Evolutionary conservation across 306 rosid genomes (phyloP).

Genomic region (Malus asiatica): DNA sequence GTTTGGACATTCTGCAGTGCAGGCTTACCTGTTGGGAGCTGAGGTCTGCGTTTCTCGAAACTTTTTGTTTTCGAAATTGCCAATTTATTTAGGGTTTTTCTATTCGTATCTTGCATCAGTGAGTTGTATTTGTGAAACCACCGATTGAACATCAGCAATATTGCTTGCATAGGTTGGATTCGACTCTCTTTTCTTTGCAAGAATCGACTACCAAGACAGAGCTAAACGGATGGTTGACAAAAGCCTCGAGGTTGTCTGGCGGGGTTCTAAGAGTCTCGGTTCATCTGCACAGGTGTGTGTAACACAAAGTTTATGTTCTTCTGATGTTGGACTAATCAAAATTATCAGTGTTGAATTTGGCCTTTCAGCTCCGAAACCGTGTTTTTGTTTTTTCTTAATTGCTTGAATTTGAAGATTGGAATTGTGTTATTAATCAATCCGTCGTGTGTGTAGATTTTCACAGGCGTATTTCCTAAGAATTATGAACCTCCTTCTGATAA

Average conservation of each 20-base stretch:
- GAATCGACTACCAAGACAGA: constrained; percentile 42
- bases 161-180: constrained; percentile 29
- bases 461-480: constrained; percentile 65
- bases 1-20: constrained; percentile 86
- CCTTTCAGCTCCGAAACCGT: neutral
- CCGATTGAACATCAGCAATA: neutral
- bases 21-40: constrained; percentile 72
- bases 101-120: neutral
- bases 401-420: neutral
- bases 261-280: constrained; percentile 31
- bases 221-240: constrained; percentile 26
- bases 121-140: neutral
- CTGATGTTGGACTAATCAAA: neutral
- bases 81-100: too few species aligned
- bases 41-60: constrained; percentile 32
- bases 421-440: neutral
- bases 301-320: neutral
- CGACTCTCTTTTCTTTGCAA: constrained; percentile 30
- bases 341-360: neutral
- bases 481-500: constrained; percentile 64
- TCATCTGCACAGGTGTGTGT: constrained; percentile 30
- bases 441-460: constrained; percentile 44
- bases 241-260: constrained; percentile 40
- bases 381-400: neutral
- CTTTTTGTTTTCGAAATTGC: neutral